Conservation (phyloP, 169 alveolate genomes). For the Cryptosporidium viatorum region DNA sequence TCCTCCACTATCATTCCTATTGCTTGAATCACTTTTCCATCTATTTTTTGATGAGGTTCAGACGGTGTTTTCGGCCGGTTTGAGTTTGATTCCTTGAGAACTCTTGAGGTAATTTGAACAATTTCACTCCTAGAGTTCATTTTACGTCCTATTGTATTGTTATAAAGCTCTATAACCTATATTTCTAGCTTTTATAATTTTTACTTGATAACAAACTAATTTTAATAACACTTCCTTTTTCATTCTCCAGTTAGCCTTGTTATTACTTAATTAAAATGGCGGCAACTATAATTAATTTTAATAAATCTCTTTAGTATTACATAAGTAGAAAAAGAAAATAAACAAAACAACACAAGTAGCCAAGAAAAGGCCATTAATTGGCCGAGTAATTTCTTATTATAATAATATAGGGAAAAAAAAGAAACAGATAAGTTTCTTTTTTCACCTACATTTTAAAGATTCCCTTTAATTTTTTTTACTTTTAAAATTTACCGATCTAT, state of each 20-base stretch:
- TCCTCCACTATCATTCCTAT: constrained; percentile 59
- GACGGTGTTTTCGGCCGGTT: neutral
- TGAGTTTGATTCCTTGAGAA: constrained; percentile 5
- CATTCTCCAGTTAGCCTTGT: neutral
- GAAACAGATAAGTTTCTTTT: too few species aligned
- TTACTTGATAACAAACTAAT: neutral
- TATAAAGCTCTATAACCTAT: neutral
- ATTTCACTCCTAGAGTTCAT: constrained; percentile 18
- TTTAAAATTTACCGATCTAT: neutral
- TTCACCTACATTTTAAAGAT: too few species aligned
- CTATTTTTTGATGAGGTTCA: constrained; percentile 5
- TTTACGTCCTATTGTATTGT: neutral
- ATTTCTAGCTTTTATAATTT: neutral
- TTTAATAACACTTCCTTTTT: neutral
- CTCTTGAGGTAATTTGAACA: neutral
- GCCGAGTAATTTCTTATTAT: neutral
- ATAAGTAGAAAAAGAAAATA: neutral
- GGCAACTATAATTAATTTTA: neutral
- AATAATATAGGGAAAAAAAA: neutral
- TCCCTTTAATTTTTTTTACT: too few species aligned
- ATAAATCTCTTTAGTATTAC: neutral
- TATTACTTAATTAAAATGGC: neutral
- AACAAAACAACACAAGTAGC: neutral
- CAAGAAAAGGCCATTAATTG: neutral
- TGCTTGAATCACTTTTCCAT: constrained; percentile 12